Evolutionary conservation across 139 green algal genomes (phyloP).

Genomic region (Chlamydomonas urium): DNA sequence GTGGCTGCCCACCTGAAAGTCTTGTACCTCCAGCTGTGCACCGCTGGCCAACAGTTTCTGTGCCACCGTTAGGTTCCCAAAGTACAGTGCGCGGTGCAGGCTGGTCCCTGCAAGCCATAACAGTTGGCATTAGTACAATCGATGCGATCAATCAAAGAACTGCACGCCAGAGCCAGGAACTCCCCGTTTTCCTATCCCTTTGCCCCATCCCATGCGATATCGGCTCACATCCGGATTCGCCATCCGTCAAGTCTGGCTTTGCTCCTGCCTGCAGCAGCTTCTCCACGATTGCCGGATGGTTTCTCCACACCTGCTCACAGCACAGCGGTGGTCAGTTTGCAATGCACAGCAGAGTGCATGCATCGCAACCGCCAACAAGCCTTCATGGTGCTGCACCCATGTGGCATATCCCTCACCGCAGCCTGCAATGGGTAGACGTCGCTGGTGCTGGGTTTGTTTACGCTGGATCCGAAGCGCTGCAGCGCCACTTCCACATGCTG

Average conservation of each 20-base stretch:
- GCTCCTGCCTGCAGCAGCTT: not conserved
- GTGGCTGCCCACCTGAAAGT: conserved; percentile 47
- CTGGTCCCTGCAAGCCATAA: conserved; percentile 65
- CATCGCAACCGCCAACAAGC: too few species aligned
- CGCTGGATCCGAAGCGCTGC: not conserved
- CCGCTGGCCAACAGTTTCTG: conserved; percentile 60
- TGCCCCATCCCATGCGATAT: too few species aligned
- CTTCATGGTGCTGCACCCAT: too few species aligned
- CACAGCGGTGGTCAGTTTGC: not conserved
- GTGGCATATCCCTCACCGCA: too few species aligned
- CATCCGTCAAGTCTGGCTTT: not conserved
- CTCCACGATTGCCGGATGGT: not conserved
- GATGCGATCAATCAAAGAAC: too few species aligned
- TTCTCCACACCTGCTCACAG: not conserved
- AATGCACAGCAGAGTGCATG: not conserved
- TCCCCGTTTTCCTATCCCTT: too few species aligned
- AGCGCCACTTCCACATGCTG: not conserved
- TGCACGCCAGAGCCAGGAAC: too few species aligned
- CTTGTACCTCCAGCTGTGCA: conserved; percentile 39
- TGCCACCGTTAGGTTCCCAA: conserved; percentile 67
- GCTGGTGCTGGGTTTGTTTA: too few species aligned
- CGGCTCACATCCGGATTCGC: not conserved
- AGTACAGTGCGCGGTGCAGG: conserved; percentile 86
- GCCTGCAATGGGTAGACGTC: too few species aligned
- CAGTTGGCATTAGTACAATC: conserved; percentile 1